These are phyloP conservation scores for Diaporthe sp. DNA, from an alignment of 2,329 filamentous ascomycete species.

Conservation along the genomic window DNA sequence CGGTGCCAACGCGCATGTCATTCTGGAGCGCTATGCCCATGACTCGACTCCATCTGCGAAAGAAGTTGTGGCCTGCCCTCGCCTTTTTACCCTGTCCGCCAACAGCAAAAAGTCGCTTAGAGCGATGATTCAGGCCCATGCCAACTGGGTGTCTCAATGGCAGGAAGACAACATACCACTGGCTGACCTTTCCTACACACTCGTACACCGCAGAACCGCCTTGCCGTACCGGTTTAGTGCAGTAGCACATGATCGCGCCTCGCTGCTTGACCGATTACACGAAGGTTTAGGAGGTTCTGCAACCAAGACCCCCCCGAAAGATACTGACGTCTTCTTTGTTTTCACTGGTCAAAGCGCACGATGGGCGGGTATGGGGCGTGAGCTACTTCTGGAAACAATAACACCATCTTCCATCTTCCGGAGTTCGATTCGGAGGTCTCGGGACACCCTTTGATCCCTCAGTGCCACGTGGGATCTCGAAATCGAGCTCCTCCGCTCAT, in stretches of 20 bases:
- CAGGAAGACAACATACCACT: neutral
- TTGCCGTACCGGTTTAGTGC: slow-evolving; percentile 34
- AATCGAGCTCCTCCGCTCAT: slow-evolving; percentile 15
- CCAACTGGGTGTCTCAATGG: neutral
- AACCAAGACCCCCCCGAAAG: neutral
- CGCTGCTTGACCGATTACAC: neutral
- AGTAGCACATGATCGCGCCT: slow-evolving; percentile 6
- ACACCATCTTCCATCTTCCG: neutral
- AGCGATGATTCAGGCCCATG: neutral
- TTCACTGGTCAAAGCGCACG: slow-evolving; percentile 28
- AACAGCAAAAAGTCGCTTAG: neutral
- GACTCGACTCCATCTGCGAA: neutral
- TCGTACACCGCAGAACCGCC: slow-evolving; percentile 34
- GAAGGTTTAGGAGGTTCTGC: neutral
- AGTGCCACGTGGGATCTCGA: slow-evolving; percentile 3
- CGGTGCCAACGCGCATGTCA: neutral
- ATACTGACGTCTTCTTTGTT: neutral
- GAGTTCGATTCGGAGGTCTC: neutral
- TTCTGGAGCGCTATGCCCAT: neutral
- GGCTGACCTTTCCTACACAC: slow-evolving; percentile 36
- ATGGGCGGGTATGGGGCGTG: slow-evolving; percentile 2
- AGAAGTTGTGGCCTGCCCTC: neutral
- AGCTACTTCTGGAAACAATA: neutral
- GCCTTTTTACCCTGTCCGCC: slow-evolving; percentile 13
- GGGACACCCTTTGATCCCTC: neutral